These are phyloP conservation scores for Protomyces arabidopsidicola DNA, from an alignment of 1,139 yeast genomes.

Conservation along the genomic window DNA sequence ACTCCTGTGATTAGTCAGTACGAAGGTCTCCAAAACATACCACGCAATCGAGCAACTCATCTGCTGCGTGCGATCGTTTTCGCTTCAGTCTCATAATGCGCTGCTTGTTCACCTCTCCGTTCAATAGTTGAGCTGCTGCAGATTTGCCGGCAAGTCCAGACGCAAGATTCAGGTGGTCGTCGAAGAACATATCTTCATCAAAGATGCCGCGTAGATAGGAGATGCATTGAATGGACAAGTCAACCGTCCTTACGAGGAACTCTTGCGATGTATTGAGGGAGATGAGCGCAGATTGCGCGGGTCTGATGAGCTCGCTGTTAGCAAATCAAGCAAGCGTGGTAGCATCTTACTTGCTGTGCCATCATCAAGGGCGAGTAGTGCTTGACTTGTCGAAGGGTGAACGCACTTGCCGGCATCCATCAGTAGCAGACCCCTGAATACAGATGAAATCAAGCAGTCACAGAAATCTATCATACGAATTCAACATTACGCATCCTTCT, in stretches of 20 bases:
- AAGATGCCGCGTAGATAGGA: constrained; percentile 32
- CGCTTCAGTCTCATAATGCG: constrained; percentile 45
- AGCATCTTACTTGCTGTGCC: neutral
- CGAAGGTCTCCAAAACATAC: constrained; percentile 33
- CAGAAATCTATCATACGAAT: neutral
- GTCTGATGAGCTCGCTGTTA: neutral
- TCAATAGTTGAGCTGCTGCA: neutral
- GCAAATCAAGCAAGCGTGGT: neutral
- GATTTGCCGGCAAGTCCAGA: neutral
- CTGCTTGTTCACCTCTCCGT: constrained; percentile 1
- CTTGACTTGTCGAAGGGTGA: too few species aligned
- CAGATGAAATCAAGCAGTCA: neutral
- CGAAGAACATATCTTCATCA: constrained; percentile 33
- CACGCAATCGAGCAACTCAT: constrained; percentile 49
- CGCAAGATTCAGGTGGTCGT: constrained; percentile 29
- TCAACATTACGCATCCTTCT: neutral
- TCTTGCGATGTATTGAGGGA: constrained; percentile 30
- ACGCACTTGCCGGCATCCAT: too few species aligned
- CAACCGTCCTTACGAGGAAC: constrained; percentile 31
- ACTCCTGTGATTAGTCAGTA: constrained; percentile 35
- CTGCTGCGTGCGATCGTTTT: constrained; percentile 47
- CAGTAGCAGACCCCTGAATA: neutral
- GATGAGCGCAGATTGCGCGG: neutral
- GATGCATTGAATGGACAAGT: constrained; percentile 33
- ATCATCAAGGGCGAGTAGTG: neutral